Base-by-base conservation (phyloP, 441 rosid genomes). In the Pelargonium exstipulatum region DNA sequence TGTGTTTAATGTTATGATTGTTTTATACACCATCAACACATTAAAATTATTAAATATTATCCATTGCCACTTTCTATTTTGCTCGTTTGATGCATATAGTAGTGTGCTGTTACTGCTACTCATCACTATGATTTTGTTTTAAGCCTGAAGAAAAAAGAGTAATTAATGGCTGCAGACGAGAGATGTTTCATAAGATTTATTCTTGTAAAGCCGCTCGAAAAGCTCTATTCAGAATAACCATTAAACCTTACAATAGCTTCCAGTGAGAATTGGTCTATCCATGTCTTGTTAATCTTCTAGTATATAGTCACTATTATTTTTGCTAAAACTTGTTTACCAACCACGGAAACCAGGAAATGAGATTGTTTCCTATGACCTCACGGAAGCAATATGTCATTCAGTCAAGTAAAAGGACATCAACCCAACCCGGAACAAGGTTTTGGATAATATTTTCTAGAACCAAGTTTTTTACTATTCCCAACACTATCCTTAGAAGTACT, bases 31-130 rank as follows among this genome's bases (percentile, higher is more conserved):
- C 45, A 62, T 32, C 45, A 62, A 62, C 45, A 16, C 45, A 62
- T 62, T n/a, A 42, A 32, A n/a, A 29, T 61, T 24, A 29, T 9
- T 29, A 57, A 18, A 26, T 20, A 61, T 24, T 60, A 48, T 60
- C 64, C 26, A 32, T 62, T 32, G 64, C 42, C 29, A 26, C 40
- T 61, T 13, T 61, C 64, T 26, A 29, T 29, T 62, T 62, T 62
- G 4, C 14, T 62, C 17, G 42, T 62, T 35, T 1, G 45, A 62
- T 62, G 37, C 8, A n/a, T 62, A 62, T 9, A 9, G 14, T 16
- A 62, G 29, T 13, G 20, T 32, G 37, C 37, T 62, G 22, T 62
- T 62, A 8, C 37, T 14, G 65, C 14, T 62, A 48, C 20, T 32
- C 14, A 24, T 13, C 32, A 32, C 20, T 32, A 32, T 12, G 37